Evolutionary conservation across 140 eudicot species (phyloP).

Genomic region (Flaveria floridana): DNA sequence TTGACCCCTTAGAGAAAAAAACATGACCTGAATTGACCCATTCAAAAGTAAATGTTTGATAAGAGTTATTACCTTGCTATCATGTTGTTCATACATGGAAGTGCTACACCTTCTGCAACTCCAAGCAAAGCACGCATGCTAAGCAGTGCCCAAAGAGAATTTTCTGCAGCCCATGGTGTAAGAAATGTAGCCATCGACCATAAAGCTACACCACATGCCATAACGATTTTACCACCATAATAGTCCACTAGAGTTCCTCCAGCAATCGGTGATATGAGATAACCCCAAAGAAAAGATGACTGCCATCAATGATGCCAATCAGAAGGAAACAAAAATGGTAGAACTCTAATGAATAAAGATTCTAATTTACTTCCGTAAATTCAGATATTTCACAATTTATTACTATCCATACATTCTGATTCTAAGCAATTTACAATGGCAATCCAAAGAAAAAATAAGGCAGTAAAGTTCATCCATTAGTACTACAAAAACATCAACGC

Average conservation of each 20-base stretch:
- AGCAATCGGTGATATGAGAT: constrained; percentile 91
- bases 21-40: background rate
- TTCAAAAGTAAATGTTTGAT: background rate
- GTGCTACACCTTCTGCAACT: constrained; percentile 99
- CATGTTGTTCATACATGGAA: constrained; percentile 99
- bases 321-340: constrained; percentile 30
- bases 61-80: constrained; percentile 65
- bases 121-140: constrained; percentile 79
- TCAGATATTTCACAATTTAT: background rate
- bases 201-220: constrained; percentile 95
- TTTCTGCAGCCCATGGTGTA: constrained; percentile 97
- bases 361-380: constrained; percentile 16
- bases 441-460: constrained; percentile 1
- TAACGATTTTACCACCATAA: constrained; percentile 88
- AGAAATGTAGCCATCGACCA: constrained; percentile 97
- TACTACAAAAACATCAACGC: background rate
- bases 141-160: constrained; percentile 66
- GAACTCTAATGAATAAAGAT: constrained; percentile 4
- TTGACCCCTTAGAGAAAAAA: background rate
- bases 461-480: background rate
- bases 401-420: background rate
- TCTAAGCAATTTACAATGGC: constrained; percentile 1
- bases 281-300: constrained; percentile 99
- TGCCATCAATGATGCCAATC: constrained; percentile 54
- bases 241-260: constrained; percentile 95